phyloP scores from a whole-genome alignment of 163 green algal genomes.

The Chlamydomonas reinhardtii region DNA sequence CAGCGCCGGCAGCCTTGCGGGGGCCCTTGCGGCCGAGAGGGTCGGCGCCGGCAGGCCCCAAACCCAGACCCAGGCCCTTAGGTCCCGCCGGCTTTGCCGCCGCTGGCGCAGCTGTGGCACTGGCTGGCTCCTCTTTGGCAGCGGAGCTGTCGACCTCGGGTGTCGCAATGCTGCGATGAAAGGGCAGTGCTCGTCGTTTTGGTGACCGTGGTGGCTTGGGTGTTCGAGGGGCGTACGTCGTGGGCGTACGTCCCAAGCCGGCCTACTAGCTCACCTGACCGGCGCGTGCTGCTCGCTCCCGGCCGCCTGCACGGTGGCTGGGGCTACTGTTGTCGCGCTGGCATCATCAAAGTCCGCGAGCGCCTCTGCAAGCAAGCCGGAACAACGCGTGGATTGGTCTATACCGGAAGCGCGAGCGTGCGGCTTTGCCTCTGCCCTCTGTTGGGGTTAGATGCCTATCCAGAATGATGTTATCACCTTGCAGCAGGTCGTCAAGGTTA shows the following conservation, averaged over 20 bases:
- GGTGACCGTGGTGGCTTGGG: no score
- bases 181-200: no score
- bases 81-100: not conserved
- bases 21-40: not conserved
- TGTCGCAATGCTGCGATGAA: no score
- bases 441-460: no score
- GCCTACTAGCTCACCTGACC: no score
- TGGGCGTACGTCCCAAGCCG: no score
- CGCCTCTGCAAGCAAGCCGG: constrained; percentile 12
- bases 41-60: constrained; percentile 11
- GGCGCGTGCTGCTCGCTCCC: no score
- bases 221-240: no score
- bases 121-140: not conserved
- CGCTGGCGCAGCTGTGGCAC: not conserved
- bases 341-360: constrained; percentile 49
- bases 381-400: not conserved
- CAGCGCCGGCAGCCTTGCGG: not conserved
- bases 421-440: not conserved
- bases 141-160: no score
- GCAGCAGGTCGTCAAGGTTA: constrained; percentile 8
- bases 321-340: not conserved
- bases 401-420: not conserved
- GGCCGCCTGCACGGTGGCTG: not conserved
- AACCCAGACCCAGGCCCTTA: constrained; percentile 17
- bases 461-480: not conserved